These are phyloP conservation scores for Pichia paraexigua DNA, from an alignment of 805 yeast species.

Conservation along the genomic window DNA sequence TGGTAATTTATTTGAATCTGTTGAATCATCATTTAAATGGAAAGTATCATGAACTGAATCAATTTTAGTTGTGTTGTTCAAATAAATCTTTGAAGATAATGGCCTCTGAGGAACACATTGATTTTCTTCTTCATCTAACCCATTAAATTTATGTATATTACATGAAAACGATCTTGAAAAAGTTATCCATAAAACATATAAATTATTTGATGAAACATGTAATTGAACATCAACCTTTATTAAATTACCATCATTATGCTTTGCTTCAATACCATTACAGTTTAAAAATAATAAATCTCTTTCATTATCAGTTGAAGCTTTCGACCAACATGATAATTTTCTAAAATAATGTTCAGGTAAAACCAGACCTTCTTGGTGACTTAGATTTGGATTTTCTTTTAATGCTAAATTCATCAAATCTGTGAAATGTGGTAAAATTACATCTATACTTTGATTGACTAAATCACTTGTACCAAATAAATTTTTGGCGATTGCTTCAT, in stretches of 20 bases:
- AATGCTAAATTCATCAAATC: constrained; percentile 37
- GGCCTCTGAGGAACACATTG: background rate
- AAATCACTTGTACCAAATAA: constrained; percentile 62
- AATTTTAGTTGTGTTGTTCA: background rate
- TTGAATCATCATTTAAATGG: constrained; percentile 2
- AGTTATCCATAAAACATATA: constrained; percentile 76
- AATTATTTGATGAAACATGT: constrained; percentile 53
- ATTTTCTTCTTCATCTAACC: background rate
- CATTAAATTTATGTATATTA: background rate
- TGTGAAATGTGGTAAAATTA: constrained; percentile 56
- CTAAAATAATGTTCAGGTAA: constrained; percentile 90
- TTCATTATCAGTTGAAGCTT: constrained; percentile 27
- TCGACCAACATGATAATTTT: constrained; percentile 42
- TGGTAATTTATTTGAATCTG: constrained; percentile 28
- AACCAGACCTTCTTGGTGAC: constrained; percentile 57
- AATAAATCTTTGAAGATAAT: background rate
- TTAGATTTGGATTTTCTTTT: constrained; percentile 32
- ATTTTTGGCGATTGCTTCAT: constrained; percentile 69
- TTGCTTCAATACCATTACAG: constrained; percentile 61
- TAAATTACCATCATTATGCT: constrained; percentile 59
- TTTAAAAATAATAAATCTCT: constrained; percentile 45
- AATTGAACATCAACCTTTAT: constrained; percentile 73
- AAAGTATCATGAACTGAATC: background rate
- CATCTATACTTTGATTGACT: constrained; percentile 41
- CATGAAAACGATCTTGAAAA: constrained; percentile 46